These are phyloP conservation scores for Kodamaea leandrae DNA, from an alignment of 805 yeast species.

Conservation along the genomic window DNA sequence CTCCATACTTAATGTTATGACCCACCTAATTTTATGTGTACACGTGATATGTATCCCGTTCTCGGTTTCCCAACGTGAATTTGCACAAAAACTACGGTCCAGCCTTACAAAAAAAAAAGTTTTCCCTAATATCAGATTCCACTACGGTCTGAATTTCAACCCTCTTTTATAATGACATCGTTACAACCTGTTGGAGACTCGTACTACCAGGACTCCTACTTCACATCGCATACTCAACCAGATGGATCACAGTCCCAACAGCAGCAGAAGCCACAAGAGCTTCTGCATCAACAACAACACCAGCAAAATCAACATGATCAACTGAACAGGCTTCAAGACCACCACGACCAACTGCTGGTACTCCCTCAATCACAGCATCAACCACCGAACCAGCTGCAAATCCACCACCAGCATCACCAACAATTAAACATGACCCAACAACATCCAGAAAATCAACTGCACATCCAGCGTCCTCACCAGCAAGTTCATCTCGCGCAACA, in stretches of 20 bases:
- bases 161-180: constrained; percentile 17
- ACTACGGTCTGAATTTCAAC: neutral
- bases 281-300: neutral
- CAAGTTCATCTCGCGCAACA: neutral
- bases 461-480: neutral
- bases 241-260: constrained; percentile 2
- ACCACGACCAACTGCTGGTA: constrained; percentile 7
- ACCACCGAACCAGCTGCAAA: neutral
- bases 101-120: constrained; percentile 4
- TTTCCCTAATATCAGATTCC: constrained; percentile 1
- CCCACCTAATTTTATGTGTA: too few species aligned
- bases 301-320: neutral
- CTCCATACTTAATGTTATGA: too few species aligned
- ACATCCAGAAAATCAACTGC: neutral
- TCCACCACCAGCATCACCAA: constrained; percentile 1
- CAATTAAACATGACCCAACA: too few species aligned
- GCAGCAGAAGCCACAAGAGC: neutral
- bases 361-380: neutral
- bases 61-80: constrained; percentile 1
- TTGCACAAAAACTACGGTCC: neutral
- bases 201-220: constrained; percentile 9
- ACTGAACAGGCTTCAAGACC: constrained; percentile 5
- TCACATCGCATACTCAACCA: constrained; percentile 6
- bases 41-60: constrained; percentile 1
- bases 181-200: constrained; percentile 18